Evolutionary conservation across 2,329 filamentous ascomycete genomes (phyloP).

Genomic region (Penicillium oxalicum): DNA sequence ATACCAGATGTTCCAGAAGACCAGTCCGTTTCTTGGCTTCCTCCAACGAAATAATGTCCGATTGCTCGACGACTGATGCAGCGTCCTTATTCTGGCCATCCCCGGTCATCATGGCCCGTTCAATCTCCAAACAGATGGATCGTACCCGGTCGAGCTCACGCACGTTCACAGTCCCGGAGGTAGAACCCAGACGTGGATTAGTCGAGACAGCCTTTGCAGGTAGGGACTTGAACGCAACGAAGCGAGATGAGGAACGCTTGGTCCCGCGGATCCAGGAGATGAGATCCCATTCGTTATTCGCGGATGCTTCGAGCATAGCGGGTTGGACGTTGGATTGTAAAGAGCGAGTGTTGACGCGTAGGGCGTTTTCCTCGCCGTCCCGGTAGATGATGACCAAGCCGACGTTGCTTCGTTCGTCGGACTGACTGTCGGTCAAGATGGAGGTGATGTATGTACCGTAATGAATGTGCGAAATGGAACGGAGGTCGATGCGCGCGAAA

Average conservation of each 20-base stretch:
- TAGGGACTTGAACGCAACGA: constrained; percentile 41
- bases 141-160: constrained; percentile 51
- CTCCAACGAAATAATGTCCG: constrained; percentile 72
- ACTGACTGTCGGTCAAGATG: constrained; percentile 70
- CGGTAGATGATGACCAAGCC: constrained; percentile 76
- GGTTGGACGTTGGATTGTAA: constrained; percentile 55
- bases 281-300: constrained; percentile 36
- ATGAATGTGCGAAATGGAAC: constrained; percentile 65
- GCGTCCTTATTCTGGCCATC: constrained; percentile 37
- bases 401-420: constrained; percentile 72
- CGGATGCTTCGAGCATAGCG: constrained; percentile 22
- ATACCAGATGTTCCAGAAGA: constrained; percentile 76
- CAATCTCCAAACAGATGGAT: constrained; percentile 70
- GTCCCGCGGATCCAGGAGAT: constrained; percentile 37
- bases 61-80: constrained; percentile 45
- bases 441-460: constrained; percentile 87
- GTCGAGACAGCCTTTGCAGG: constrained; percentile 30
- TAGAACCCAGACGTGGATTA: constrained; percentile 16
- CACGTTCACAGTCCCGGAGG: constrained; percentile 16
- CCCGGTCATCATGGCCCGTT: constrained; percentile 55
- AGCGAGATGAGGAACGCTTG: constrained; percentile 27
- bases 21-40: constrained; percentile 86
- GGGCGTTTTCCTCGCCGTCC: constrained; percentile 63
- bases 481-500: constrained; percentile 78
- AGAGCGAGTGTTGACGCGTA: constrained; percentile 79